Evolutionary conservation across 73 alveolate genomes (phyloP).

Genomic region (Paramecium primaurelia): DNA sequence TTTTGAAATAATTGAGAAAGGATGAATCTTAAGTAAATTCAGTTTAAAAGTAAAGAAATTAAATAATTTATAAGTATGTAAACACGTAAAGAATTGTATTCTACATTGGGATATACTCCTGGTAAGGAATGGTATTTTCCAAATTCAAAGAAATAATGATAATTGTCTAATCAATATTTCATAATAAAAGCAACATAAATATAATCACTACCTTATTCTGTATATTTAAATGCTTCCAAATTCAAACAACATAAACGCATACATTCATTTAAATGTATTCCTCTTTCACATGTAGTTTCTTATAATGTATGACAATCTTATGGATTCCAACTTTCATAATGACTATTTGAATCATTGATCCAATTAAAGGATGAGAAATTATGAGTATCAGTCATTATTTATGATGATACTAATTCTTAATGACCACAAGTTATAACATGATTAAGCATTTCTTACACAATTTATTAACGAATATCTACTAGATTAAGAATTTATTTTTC

Average conservation of each 20-base stretch:
- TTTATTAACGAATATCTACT: background rate
- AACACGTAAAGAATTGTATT: conserved; percentile 73
- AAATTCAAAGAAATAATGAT: conserved; percentile 26
- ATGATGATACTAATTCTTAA: background rate
- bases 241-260: background rate
- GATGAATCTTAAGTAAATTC: conserved; percentile 60
- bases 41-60: conserved; percentile 54
- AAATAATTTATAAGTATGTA: conserved; percentile 58
- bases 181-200: background rate
- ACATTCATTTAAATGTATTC: background rate
- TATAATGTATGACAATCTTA: background rate
- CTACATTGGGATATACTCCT: conserved; percentile 66
- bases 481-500: background rate
- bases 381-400: background rate
- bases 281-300: background rate
- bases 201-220: background rate
- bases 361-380: background rate
- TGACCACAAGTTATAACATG: background rate
- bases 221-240: background rate
- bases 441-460: background rate
- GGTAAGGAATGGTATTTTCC: conserved; percentile 76
- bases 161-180: background rate
- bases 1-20: conserved; percentile 61
- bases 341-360: background rate
- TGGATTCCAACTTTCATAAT: background rate